These are phyloP conservation scores for Vitrella brassicaformis DNA, from an alignment of 73 alveolate genomes.

Conservation along the genomic window DNA sequence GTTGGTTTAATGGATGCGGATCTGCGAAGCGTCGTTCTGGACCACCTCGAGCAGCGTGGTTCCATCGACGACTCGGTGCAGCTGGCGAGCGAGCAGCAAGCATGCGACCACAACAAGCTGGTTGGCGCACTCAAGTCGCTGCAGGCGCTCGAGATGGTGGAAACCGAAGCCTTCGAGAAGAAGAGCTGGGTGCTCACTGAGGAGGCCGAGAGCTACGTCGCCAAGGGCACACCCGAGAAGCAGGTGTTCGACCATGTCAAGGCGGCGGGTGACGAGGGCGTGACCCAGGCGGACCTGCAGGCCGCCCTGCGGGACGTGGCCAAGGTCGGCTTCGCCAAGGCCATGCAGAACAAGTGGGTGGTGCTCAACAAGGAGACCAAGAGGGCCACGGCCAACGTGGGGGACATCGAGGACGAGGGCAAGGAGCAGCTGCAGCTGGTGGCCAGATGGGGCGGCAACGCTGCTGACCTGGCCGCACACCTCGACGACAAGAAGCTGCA, in stretches of 20 bases:
- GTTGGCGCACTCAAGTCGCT: conserved; percentile 34
- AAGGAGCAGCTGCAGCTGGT: conserved; percentile 47
- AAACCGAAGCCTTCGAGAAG: neutral
- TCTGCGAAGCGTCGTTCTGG: neutral
- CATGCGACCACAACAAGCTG: conserved; percentile 24
- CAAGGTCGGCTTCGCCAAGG: conserved; percentile 62
- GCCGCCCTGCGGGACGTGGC: conserved; percentile 14
- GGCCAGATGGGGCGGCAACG: conserved; percentile 42
- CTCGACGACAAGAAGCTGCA: no score
- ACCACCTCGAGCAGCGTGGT: neutral
- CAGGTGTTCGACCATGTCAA: conserved; percentile 23
- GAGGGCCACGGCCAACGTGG: conserved; percentile 17
- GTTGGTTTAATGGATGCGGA: no score
- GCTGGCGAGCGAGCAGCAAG: neutral
- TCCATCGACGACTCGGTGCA: neutral
- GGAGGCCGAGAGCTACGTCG: conserved; percentile 19
- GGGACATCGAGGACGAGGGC: conserved; percentile 36
- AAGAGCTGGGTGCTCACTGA: conserved; percentile 31
- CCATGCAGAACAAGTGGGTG: conserved; percentile 81
- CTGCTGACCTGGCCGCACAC: no score
- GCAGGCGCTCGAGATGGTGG: conserved; percentile 2
- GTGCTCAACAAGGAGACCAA: conserved; percentile 53
- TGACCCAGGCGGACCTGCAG: conserved; percentile 7
- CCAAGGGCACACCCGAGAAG: conserved; percentile 23
- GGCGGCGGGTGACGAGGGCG: conserved; percentile 4